These are phyloP conservation scores for Diplogelasinospora grovesii DNA, from an alignment of 495 filamentous ascomycete species.

Conservation along the genomic window DNA sequence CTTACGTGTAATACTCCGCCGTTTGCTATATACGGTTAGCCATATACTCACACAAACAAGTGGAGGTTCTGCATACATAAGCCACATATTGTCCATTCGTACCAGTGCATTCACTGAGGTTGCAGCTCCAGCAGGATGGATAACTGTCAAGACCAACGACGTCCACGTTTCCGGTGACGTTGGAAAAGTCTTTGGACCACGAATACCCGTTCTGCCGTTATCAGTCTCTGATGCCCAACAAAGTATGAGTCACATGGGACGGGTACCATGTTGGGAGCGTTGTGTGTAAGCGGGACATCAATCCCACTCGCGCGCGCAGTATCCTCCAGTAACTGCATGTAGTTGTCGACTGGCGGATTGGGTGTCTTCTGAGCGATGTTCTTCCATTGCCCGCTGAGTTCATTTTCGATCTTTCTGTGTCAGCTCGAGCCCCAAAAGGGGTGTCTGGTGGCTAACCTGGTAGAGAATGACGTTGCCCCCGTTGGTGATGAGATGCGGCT, in stretches of 20 bases:
- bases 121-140: slow-evolving; percentile 58
- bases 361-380: slow-evolving; percentile 36
- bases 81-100: slow-evolving; percentile 50
- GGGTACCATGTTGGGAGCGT: slow-evolving; percentile 33
- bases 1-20: slow-evolving; percentile 36
- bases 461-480: slow-evolving; percentile 49
- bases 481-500: slow-evolving; percentile 48
- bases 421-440: too few relatives aligned
- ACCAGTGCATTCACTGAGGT: slow-evolving; percentile 46
- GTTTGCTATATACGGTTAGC: slow-evolving; percentile 18
- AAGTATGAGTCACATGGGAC: too few relatives aligned
- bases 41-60: too few relatives aligned
- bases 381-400: slow-evolving; percentile 53
- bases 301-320: slow-evolving; percentile 48
- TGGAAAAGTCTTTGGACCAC: slow-evolving; percentile 42
- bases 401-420: slow-evolving; percentile 57
- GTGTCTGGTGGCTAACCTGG: slow-evolving; percentile 32
- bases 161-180: slow-evolving; percentile 50
- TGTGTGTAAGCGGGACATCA: slow-evolving; percentile 46
- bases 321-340: slow-evolving; percentile 50
- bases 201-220: slow-evolving; percentile 32
- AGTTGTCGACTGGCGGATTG: slow-evolving; percentile 42
- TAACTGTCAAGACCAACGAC: slow-evolving; percentile 53
- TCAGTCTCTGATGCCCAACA: too few relatives aligned
- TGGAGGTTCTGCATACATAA: slow-evolving; percentile 37